Percentiles rank a stretch among this genome's conserved stretches.
phyloP scores from a whole-genome alignment of 2,329 filamentous ascomycete genomes.

The Pseudomassariella vexata region DNA sequence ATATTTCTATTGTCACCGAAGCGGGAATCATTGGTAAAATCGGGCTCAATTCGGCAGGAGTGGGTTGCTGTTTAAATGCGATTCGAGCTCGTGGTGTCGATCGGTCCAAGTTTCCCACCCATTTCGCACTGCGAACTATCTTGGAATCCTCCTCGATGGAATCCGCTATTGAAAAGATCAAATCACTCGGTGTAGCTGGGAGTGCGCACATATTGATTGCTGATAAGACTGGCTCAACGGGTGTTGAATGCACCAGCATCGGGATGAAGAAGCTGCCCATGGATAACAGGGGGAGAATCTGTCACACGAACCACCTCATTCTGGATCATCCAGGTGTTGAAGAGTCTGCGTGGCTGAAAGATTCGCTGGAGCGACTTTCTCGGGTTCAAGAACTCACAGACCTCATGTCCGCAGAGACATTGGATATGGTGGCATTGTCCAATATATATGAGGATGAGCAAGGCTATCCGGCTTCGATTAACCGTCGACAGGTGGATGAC shows the following conservation, averaged over 20 bases:
- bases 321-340: constrained; percentile 21
- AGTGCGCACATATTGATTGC: constrained; percentile 45
- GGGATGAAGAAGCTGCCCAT: constrained; percentile 21
- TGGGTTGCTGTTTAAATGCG: constrained; percentile 57
- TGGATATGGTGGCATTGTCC: constrained; percentile 13
- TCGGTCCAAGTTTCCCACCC: constrained; percentile 47
- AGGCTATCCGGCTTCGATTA: constrained; percentile 22
- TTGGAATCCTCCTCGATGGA: constrained; percentile 44
- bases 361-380: constrained; percentile 19
- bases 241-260: constrained; percentile 36
- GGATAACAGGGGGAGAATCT: constrained; percentile 26
- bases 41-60: constrained; percentile 52
- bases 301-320: constrained; percentile 39
- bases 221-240: constrained; percentile 33
- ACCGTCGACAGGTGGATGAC: constrained; percentile 16
- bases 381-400: constrained; percentile 19
- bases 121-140: constrained; percentile 50
- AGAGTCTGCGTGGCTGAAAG: constrained; percentile 23
- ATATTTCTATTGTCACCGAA: constrained; percentile 52
- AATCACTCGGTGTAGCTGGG: constrained; percentile 38
- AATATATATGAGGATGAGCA: constrained; percentile 21
- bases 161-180: constrained; percentile 38
- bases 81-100: constrained; percentile 53
- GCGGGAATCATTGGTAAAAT: constrained; percentile 61
- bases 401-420: constrained; percentile 6